Percentiles rank a stretch among this genome's conserved stretches.
Conservation (phyloP, 768 basidiomycete species). For the Hericium rajendrae region DNA sequence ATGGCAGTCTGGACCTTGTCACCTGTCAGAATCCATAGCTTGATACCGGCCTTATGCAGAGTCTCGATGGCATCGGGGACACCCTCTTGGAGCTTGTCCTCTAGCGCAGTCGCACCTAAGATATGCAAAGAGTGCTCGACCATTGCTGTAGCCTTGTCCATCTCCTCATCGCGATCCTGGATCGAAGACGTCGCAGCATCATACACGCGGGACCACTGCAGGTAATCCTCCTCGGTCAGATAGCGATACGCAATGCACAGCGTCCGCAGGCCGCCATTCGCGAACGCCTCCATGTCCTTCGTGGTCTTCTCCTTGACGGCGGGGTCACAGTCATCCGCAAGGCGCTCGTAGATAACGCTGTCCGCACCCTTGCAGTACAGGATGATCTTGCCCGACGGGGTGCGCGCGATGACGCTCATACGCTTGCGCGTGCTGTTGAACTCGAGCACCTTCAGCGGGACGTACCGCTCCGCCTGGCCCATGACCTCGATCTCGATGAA, state of each 20-base stretch:
- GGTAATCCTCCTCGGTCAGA: conserved; percentile 76
- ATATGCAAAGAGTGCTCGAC: conserved; percentile 80
- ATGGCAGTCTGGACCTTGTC: conserved; percentile 98
- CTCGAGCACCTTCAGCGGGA: conserved; percentile 72
- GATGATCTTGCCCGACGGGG: conserved; percentile 72
- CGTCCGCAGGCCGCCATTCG: conserved; percentile 86
- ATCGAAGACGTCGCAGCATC: conserved; percentile 74
- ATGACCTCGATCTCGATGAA: conserved; percentile 83
- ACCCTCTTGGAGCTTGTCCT: conserved; percentile 95
- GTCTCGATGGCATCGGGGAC: conserved; percentile 94
- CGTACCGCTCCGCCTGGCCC: conserved; percentile 79
- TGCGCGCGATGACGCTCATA: conserved; percentile 88
- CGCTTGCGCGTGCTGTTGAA: conserved; percentile 93
- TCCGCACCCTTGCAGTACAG: conserved; percentile 98
- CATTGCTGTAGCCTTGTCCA: conserved; percentile 77
- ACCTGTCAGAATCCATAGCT: conserved; percentile 96
- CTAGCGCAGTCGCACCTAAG: conserved; percentile 89
- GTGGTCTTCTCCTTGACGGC: conserved; percentile 66
- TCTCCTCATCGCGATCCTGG: conserved; percentile 80
- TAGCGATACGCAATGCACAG: conserved; percentile 80
- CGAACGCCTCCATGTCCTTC: conserved; percentile 88
- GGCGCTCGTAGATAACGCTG: conserved; percentile 83
- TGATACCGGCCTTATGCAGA: conserved; percentile 89
- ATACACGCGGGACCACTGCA: conserved; percentile 68
- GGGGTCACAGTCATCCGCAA: conserved; percentile 67